Conservation (phyloP, 2,329 filamentous ascomycete species). For the Dryadomyces quercus-mongolicae region DNA sequence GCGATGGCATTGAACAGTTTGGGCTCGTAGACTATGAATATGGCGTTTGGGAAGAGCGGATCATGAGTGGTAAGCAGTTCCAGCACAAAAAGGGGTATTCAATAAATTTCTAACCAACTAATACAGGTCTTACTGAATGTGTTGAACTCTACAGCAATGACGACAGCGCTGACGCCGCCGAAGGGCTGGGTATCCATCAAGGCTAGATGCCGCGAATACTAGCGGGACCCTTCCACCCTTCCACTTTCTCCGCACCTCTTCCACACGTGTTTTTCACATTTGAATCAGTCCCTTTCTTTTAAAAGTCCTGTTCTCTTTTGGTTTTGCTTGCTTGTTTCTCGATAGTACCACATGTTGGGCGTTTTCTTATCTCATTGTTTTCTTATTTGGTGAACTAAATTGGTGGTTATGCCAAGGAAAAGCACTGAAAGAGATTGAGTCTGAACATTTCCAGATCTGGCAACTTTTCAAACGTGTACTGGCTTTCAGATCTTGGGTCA, state of each 20-base stretch:
- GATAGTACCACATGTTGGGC: too few species aligned
- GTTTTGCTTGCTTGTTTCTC: background rate
- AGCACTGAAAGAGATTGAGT: background rate
- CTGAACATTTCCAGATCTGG: background rate
- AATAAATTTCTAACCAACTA: background rate
- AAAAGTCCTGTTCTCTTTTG: background rate
- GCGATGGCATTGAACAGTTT: conserved; percentile 76
- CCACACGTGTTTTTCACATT: background rate
- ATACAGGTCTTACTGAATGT: conserved; percentile 1
- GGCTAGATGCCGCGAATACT: background rate
- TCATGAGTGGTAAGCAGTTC: conserved; percentile 58
- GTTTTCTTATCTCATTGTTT: background rate
- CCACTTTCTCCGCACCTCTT: background rate
- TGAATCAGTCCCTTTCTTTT: too few species aligned
- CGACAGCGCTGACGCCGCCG: background rate
- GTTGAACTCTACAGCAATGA: background rate
- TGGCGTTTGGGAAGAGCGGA: conserved; percentile 90
- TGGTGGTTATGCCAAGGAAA: background rate
- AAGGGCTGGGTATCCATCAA: background rate
- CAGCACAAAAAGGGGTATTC: background rate
- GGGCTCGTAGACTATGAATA: conserved; percentile 97
- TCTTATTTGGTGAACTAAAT: background rate
- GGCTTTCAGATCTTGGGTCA: too few species aligned
- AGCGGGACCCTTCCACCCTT: too few species aligned
- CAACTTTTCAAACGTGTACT: background rate